These are phyloP conservation scores for Tilletiopsis washingtonensis DNA, from an alignment of 1,284 basidiomycete species.

Conservation along the genomic window DNA sequence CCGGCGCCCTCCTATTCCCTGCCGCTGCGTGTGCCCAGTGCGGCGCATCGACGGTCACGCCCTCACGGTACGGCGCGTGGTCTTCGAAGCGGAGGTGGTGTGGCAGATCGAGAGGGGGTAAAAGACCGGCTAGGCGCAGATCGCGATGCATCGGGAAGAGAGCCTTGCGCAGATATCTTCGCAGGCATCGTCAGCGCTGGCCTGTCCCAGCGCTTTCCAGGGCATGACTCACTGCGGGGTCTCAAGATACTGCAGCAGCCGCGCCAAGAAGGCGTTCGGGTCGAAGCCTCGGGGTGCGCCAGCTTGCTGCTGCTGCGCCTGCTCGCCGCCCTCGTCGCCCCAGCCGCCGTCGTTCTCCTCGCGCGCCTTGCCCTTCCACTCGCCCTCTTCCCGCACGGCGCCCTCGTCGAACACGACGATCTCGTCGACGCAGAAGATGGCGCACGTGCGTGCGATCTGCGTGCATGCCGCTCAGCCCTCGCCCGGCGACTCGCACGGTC, in stretches of 20 bases:
- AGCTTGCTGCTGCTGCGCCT: constrained; percentile 2
- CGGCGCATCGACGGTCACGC: constrained; percentile 25
- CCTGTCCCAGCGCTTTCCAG: too few species aligned
- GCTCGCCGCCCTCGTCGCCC: not conserved
- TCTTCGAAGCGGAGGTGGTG: constrained; percentile 45
- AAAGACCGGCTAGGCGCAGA: constrained; percentile 41
- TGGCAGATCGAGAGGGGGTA: constrained; percentile 46
- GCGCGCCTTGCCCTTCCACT: constrained; percentile 3
- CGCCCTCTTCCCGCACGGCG: constrained; percentile 2
- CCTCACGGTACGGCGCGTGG: constrained; percentile 38
- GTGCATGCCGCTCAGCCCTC: too few species aligned
- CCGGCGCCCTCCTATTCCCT: not conserved
- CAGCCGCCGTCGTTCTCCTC: constrained; percentile 1
- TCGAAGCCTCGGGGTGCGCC: constrained; percentile 13
- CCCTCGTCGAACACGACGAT: constrained; percentile 41
- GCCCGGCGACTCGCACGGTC: too few species aligned
- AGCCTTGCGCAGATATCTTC: constrained; percentile 39
- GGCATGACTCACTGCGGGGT: constrained; percentile 36
- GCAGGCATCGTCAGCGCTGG: not conserved
- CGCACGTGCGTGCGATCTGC: constrained; percentile 43
- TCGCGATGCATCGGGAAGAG: constrained; percentile 46
- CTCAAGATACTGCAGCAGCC: constrained; percentile 46
- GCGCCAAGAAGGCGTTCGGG: constrained; percentile 33
- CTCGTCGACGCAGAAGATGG: constrained; percentile 47
- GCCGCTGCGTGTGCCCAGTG: constrained; percentile 18